A percentile compares a stretch with the other conserved stretches of the same genome.
Conservation (phyloP, 192 early-diverging fungal genomes). For the Umbelopsis ramanniana region DNA sequence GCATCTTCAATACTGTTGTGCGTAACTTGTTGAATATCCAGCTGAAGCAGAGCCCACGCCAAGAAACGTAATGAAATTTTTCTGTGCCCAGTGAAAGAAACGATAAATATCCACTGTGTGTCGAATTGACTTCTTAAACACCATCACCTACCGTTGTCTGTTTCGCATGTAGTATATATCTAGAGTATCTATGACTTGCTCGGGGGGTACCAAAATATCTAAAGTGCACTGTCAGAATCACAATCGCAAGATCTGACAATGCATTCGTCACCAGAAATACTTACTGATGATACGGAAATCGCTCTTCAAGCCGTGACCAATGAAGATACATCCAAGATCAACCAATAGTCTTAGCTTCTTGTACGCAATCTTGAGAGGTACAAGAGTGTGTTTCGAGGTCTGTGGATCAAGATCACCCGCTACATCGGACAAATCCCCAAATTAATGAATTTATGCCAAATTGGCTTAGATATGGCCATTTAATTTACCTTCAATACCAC, state of each 20-base stretch:
- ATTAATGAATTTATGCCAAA: too few species aligned
- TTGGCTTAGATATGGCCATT: too few species aligned
- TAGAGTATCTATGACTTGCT: constrained; percentile 93
- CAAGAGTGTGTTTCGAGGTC: constrained; percentile 75
- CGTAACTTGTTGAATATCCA: constrained; percentile 86
- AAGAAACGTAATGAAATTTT: constrained; percentile 92
- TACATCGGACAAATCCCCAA: constrained; percentile 26
- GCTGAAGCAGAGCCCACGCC: constrained; percentile 82
- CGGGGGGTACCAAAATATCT: constrained; percentile 86
- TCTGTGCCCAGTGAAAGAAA: constrained; percentile 40
- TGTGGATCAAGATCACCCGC: constrained; percentile 82
- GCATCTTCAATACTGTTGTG: constrained; percentile 97
- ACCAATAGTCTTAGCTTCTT: constrained; percentile 89
- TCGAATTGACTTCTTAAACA: too few species aligned
- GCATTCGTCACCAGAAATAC: too few species aligned
- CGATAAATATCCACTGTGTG: constrained; percentile 1
- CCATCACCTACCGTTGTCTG: constrained; percentile 73
- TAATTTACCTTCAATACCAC: constrained; percentile 81
- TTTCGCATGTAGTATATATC: constrained; percentile 86
- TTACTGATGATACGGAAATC: constrained; percentile 95
- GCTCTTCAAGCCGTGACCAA: constrained; percentile 94
- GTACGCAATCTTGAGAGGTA: constrained; percentile 93
- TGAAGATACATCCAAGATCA: constrained; percentile 88
- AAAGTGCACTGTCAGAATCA: neutral
- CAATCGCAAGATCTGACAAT: too few species aligned